Base-by-base conservation (phyloP, 169 alveolate species). In the Plasmodium billcollinsi region DNA sequence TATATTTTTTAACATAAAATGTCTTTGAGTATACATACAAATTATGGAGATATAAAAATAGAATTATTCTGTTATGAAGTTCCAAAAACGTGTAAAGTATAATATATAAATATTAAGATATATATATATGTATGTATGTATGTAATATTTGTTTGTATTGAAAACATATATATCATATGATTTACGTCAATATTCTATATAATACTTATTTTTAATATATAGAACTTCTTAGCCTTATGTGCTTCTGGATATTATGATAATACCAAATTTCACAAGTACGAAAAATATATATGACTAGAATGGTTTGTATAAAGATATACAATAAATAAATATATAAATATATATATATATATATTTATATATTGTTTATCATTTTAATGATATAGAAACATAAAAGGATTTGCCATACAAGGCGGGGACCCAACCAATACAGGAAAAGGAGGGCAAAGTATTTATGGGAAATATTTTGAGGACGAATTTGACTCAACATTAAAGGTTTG, bases 371-470 rank as follows among this genome's bases (percentile, higher is more conserved):
- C 33, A 24, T 33, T 72, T 62, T 97, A 93, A 88, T 96, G 39
- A n/a, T 43, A 93, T 90, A 97, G 99, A 93, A 95, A 98, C 58
- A 97, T 98, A 20, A 96, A 96, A 89, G 98, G 99, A 45, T 98
- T 98, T 90, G 96, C 97, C 93, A 96, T 98, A 58, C 99, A 99
- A 95, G 99, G 99, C 8, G 99, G 99, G 3, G 99, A 98, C 88
- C 99, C 99, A 0, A 97, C 99, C 8, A 99, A 99, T 67, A 97
- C 99, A 14, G 99, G 99, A 69, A 96, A 97, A 78, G 99, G 99
- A 8, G 99, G 99, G 9, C 98, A 97, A 93, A 97, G 99, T 74
- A 97, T 98, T 45, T 99, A 97, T 89, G 99, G 99, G 11, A 96
- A 93, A 15, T 98, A 97, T 58, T 98, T 99, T 88, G 97, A 96